Conservation (phyloP, 768 basidiomycete genomes). For the Austroboletus festivus region DNA sequence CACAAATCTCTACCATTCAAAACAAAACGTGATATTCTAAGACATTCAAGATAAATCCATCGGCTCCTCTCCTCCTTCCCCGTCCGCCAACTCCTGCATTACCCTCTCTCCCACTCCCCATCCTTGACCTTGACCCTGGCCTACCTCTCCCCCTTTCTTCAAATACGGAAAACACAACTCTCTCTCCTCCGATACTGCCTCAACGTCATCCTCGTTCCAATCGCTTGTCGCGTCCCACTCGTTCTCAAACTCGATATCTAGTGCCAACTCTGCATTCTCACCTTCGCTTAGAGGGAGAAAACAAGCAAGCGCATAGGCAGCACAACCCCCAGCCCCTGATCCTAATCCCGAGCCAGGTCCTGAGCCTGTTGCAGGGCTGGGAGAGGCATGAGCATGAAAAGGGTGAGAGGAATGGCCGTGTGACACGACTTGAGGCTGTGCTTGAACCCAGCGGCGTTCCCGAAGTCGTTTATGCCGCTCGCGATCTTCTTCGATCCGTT, state of each 20-base stretch:
- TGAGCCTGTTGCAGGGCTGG: not conserved
- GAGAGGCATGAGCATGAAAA: slow-evolving; percentile 3
- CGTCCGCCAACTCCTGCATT: slow-evolving; percentile 25
- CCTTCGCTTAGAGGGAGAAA: slow-evolving; percentile 39
- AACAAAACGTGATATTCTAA: too few species aligned
- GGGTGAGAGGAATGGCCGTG: not conserved
- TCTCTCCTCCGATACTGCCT: slow-evolving; percentile 69
- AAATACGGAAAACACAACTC: slow-evolving; percentile 59
- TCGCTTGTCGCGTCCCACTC: slow-evolving; percentile 89
- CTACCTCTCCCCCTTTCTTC: slow-evolving; percentile 5
- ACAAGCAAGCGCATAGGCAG: slow-evolving; percentile 16
- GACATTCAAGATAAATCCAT: slow-evolving; percentile 35
- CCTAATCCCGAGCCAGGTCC: not conserved
- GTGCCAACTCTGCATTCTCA: slow-evolving; percentile 48
- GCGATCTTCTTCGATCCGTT: slow-evolving; percentile 88
- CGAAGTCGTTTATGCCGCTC: slow-evolving; percentile 90
- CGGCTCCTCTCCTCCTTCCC: slow-evolving; percentile 38
- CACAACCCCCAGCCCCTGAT: slow-evolving; percentile 1
- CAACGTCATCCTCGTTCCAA: slow-evolving; percentile 88
- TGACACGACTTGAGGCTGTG: slow-evolving; percentile 45
- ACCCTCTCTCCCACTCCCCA: not conserved
- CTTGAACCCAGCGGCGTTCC: slow-evolving; percentile 90
- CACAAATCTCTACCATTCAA: too few species aligned
- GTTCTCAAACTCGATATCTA: slow-evolving; percentile 86
- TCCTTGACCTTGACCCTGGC: not conserved